Evolutionary conservation across 148 eudicot species (phyloP).

Genomic region (Nyssa sinensis): DNA sequence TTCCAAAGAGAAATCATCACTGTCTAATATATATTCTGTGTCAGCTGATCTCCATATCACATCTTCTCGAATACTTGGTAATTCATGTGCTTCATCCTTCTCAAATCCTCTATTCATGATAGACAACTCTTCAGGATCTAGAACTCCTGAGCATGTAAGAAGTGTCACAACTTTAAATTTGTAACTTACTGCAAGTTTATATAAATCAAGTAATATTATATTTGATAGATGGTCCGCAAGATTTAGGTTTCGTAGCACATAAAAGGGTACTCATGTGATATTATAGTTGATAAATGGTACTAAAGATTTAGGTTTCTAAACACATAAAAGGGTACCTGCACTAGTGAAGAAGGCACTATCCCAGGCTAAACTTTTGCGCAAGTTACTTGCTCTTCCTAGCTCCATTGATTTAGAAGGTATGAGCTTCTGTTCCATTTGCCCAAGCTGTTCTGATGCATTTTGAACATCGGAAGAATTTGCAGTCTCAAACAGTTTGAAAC

Average conservation of each 20-base stretch:
- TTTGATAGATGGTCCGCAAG: background rate
- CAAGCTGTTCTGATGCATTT: conserved; percentile 5
- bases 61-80: conserved; percentile 17
- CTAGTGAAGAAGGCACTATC: conserved; percentile 57
- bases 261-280: no score
- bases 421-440: conserved; percentile 10
- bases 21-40: conserved; percentile 6
- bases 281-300: no score
- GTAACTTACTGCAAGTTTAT: background rate
- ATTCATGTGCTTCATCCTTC: conserved; percentile 21
- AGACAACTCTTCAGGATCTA: conserved; percentile 57
- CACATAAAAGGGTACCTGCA: conserved; percentile 37
- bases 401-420: conserved; percentile 8
- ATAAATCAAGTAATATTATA: background rate
- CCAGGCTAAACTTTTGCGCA: conserved; percentile 67
- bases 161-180: background rate
- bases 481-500: conserved; percentile 13
- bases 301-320: no score
- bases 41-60: conserved; percentile 17
- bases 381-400: conserved; percentile 23
- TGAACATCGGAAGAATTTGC: background rate
- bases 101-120: conserved; percentile 49
- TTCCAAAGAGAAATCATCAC: conserved; percentile 22
- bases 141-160: conserved; percentile 39
- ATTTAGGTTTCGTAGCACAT: no score